Evolutionary conservation across 495 filamentous ascomycete species (phyloP).

Genomic region (Aspergillus bertholletiae): DNA sequence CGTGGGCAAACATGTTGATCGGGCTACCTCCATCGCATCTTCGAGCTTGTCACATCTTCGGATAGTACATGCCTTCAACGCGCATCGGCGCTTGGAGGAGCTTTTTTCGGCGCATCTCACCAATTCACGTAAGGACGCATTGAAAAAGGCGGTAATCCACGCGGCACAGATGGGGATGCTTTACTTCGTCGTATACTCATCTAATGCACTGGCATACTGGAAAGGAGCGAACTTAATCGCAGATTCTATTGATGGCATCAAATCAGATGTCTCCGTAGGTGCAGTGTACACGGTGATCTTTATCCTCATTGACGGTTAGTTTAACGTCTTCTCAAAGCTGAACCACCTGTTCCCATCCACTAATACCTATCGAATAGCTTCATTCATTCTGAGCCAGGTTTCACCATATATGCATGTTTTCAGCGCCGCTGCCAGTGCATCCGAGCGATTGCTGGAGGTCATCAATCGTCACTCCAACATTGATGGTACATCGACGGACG

Average conservation of each 20-base stretch:
- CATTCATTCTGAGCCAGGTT: conserved; percentile 58
- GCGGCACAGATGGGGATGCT: conserved; percentile 56
- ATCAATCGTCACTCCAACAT: conserved; percentile 51
- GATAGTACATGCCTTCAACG: conserved; percentile 47
- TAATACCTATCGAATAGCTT: too few species aligned
- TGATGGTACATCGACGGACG: conserved; percentile 39
- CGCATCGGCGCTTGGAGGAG: conserved; percentile 42
- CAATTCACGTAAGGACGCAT: conserved; percentile 42
- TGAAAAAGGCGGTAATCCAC: conserved; percentile 55
- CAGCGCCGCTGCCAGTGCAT: conserved; percentile 51
- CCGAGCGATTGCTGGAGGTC: conserved; percentile 42
- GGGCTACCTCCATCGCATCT: conserved; percentile 45
- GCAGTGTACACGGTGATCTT: conserved; percentile 64
- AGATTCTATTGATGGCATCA: conserved; percentile 37
- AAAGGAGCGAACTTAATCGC: conserved; percentile 57
- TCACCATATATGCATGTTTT: conserved; percentile 63
- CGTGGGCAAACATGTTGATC: conserved; percentile 42
- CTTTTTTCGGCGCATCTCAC: conserved; percentile 45
- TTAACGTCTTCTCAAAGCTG: too few species aligned
- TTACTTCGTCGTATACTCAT: conserved; percentile 62
- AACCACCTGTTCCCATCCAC: too few species aligned
- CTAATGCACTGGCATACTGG: conserved; percentile 64
- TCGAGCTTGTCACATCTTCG: conserved; percentile 41
- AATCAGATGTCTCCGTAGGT: conserved; percentile 43
- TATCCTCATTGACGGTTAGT: conserved; percentile 58